Conservation (phyloP, 2,329 filamentous ascomycete genomes). For the Colletotrichum lentis region DNA sequence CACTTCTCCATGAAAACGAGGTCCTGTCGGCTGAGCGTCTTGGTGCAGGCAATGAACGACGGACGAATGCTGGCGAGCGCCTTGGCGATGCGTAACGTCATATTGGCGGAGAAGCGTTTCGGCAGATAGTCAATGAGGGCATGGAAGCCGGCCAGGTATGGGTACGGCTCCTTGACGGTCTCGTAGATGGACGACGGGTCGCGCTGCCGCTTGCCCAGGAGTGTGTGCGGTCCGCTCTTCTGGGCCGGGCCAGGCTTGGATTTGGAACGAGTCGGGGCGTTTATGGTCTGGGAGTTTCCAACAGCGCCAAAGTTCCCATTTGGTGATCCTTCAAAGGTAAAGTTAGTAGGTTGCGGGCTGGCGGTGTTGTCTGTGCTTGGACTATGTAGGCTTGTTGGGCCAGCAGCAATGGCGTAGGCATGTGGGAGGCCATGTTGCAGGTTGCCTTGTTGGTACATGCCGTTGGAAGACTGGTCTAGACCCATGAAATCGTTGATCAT, state of each 20-base stretch:
- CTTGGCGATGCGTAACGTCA: conserved; percentile 83
- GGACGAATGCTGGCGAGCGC: conserved; percentile 89
- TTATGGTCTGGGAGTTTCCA: conserved; percentile 39
- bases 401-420: conserved; percentile 70
- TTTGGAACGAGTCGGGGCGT: conserved; percentile 52
- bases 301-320: conserved; percentile 41
- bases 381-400: conserved; percentile 68
- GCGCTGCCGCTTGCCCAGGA: conserved; percentile 66
- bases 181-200: conserved; percentile 90
- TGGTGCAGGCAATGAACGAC: conserved; percentile 90
- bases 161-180: conserved; percentile 88
- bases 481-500: conserved; percentile 63
- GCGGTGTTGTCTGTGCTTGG: conserved; percentile 70
- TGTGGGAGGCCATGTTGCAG: conserved; percentile 70
- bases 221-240: conserved; percentile 57
- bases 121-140: conserved; percentile 82
- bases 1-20: conserved; percentile 98
- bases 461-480: conserved; percentile 58
- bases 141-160: conserved; percentile 90
- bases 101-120: conserved; percentile 78
- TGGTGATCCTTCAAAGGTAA: conserved; percentile 65
- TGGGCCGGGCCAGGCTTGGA: conserved; percentile 53
- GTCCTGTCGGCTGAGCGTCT: conserved; percentile 86
- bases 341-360: conserved; percentile 64
- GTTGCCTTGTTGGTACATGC: conserved; percentile 64